Evolutionary conservation across 139 green algal species (phyloP), one percentile per base, ranked within the genome.

Genomic region (Mesotaenium endlicherianum): DNA sequence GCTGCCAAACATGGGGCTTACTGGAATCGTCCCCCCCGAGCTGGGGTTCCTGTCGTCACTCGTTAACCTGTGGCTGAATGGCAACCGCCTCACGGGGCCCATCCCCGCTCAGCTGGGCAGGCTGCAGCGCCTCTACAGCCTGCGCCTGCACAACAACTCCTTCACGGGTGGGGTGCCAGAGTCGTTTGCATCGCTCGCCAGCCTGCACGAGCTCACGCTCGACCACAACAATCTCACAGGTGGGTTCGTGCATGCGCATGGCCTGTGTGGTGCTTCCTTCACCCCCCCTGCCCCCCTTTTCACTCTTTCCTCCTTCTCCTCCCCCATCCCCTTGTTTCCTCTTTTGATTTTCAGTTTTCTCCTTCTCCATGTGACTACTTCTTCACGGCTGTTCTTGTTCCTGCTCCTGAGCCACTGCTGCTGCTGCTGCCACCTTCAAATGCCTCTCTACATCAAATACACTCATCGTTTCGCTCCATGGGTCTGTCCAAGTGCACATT

Each of bases 81-180:
- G 36, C 3, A 79, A 83, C 31, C n/a, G 34, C 30, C 8, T 83
- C 8, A 83, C 75, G 3, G 75, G 75, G 39, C 55, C 49, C 42
- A 41, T 82, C 36, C 75, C 75, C 5, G 26, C 14, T 6, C 26
- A 77, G 5, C n/a, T 82, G 50, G 75, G 75, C 50, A 82, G 30
- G 4, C 8, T 82, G 30, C 39, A 26, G 17, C 41, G 42, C 3
- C 58, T 82, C 4, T 30, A 77, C 11, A 79, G 45, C 47, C 45
- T 79, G 8, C 43, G 43, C 8, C 47, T 79, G 11, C 43, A 79
- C 47, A 79, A 79, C 47, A 79, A 79, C 70, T 30, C 42, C 39
- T 8, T 79, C 39, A 6, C 5, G 44, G 70, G 70, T 6, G 5
- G 5, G 43, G 8, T 79, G 40, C 70, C 70, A 34, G 45, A n/a